Evolutionary conservation across 1,284 basidiomycete species (phyloP).

Genomic region (Trichosporon sp.): DNA sequence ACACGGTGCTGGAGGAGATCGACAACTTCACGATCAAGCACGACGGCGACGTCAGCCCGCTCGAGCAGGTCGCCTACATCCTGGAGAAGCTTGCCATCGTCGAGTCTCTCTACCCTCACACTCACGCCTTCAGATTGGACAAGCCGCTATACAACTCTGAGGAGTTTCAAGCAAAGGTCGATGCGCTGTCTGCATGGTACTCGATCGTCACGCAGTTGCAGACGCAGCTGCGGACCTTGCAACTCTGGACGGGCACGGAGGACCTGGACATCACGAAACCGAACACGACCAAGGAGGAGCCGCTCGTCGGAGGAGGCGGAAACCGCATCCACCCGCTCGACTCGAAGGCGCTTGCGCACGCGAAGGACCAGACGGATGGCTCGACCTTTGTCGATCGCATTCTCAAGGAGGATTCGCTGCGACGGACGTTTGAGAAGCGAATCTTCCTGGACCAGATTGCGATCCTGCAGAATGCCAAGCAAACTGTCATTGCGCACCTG

Average conservation of each 20-base stretch:
- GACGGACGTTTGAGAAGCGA: constrained; percentile 89
- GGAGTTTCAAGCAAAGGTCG: constrained; percentile 69
- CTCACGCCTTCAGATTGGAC: constrained; percentile 72
- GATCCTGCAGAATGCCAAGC: constrained; percentile 79
- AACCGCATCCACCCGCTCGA: constrained; percentile 43
- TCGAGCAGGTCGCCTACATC: constrained; percentile 67
- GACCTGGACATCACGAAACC: constrained; percentile 80
- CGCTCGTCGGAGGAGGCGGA: constrained; percentile 36
- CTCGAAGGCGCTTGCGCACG: constrained; percentile 33
- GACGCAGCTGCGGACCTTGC: constrained; percentile 70
- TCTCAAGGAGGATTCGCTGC: constrained; percentile 91
- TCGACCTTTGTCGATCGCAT: constrained; percentile 87
- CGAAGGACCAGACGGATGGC: constrained; percentile 54
- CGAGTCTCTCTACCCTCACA: constrained; percentile 79
- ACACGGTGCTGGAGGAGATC: constrained; percentile 77
- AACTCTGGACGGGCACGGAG: constrained; percentile 86
- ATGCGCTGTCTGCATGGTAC: constrained; percentile 84
- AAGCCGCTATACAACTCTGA: constrained; percentile 65
- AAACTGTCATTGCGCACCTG: constrained; percentile 72
- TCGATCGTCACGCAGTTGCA: constrained; percentile 73
- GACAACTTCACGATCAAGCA: constrained; percentile 59
- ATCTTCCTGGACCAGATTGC: constrained; percentile 82
- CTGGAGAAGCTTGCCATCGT: constrained; percentile 77
- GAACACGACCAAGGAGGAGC: constrained; percentile 59
- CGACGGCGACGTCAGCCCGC: constrained; percentile 52